Percentiles rank a stretch among this genome's conserved stretches.
phyloP scores from a whole-genome alignment of 768 basidiomycete genomes.

The Leccinum obscurum region DNA sequence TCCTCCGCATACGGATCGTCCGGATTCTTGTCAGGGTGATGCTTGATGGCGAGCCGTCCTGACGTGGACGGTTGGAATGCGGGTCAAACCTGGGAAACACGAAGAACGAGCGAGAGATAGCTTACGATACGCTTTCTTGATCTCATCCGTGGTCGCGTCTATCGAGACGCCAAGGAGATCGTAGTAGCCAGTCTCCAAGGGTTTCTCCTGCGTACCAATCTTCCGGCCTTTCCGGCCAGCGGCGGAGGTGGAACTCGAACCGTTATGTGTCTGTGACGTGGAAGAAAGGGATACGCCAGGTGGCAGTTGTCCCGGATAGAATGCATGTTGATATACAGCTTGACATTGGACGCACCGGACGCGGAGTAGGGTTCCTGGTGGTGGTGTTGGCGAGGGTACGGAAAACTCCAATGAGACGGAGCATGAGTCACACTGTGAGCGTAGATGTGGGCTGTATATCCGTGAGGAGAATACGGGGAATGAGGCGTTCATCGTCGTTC shows the following conservation, averaged over 20 bases:
- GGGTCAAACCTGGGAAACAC: background rate
- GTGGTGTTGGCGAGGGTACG: conserved; percentile 57
- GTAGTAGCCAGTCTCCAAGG: conserved; percentile 89
- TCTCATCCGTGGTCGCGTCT: conserved; percentile 76
- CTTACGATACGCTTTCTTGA: conserved; percentile 89
- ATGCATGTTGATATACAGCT: conserved; percentile 57
- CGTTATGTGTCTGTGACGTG: conserved; percentile 19
- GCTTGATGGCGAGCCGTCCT: conserved; percentile 87
- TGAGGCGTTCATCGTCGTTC: conserved; percentile 44
- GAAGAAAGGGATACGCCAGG: conserved; percentile 18
- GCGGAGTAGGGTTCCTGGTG: conserved; percentile 56
- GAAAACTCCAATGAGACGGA: conserved; percentile 63
- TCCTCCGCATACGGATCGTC: conserved; percentile 85
- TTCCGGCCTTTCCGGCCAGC: conserved; percentile 57
- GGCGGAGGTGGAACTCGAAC: conserved; percentile 20
- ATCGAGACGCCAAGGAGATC: conserved; percentile 78
- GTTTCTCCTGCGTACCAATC: conserved; percentile 86
- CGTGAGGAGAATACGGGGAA: conserved; percentile 62
- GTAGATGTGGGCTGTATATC: conserved; percentile 64
- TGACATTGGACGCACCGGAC: conserved; percentile 74
- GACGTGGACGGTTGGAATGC: conserved; percentile 2
- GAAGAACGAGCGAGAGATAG: background rate
- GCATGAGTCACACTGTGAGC: conserved; percentile 62
- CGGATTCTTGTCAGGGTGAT: conserved; percentile 91
- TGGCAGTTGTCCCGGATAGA: conserved; percentile 64